Percentiles rank a stretch among this genome's conserved stretches.
phyloP scores from a whole-genome alignment of 495 filamentous ascomycete species.

The Apodospora peruviana region DNA sequence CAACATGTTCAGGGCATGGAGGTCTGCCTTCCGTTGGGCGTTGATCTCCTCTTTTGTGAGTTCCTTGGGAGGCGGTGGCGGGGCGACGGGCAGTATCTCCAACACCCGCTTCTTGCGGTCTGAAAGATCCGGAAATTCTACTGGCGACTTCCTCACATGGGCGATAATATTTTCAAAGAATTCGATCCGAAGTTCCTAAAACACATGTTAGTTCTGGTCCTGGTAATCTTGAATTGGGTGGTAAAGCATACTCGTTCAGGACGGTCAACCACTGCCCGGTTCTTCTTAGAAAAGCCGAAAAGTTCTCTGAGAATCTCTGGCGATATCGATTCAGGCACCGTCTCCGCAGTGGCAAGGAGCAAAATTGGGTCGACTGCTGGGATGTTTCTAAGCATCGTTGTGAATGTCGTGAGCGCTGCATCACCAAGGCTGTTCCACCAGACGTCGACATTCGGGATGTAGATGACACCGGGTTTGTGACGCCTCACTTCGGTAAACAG shows the following conservation, averaged over 20 bases:
- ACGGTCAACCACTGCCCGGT: slow-evolving; percentile 59
- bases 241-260: slow-evolving; percentile 51
- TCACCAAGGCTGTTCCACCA: slow-evolving; percentile 74
- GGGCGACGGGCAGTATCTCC: slow-evolving; percentile 68
- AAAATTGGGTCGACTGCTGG: slow-evolving; percentile 84
- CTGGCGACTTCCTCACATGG: slow-evolving; percentile 69
- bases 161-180: slow-evolving; percentile 71
- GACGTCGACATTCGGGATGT: slow-evolving; percentile 79
- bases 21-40: slow-evolving; percentile 73
- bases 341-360: slow-evolving; percentile 75
- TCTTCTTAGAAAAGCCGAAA: slow-evolving; percentile 78
- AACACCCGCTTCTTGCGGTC: slow-evolving; percentile 81
- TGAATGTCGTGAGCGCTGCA: slow-evolving; percentile 64
- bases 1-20: slow-evolving; percentile 71
- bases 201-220: slow-evolving; percentile 25
- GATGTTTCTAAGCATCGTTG: slow-evolving; percentile 67
- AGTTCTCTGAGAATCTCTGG: slow-evolving; percentile 62
- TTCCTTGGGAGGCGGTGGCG: slow-evolving; percentile 56
- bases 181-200: slow-evolving; percentile 56
- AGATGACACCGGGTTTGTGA: slow-evolving; percentile 94
- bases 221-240: not conserved
- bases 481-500: slow-evolving; percentile 86
- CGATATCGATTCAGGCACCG: slow-evolving; percentile 45
- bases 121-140: slow-evolving; percentile 78
- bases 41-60: slow-evolving; percentile 73